Base-by-base conservation (phyloP, 2,329 filamentous ascomycete species). In the Fusarium tjaetaba region DNA sequence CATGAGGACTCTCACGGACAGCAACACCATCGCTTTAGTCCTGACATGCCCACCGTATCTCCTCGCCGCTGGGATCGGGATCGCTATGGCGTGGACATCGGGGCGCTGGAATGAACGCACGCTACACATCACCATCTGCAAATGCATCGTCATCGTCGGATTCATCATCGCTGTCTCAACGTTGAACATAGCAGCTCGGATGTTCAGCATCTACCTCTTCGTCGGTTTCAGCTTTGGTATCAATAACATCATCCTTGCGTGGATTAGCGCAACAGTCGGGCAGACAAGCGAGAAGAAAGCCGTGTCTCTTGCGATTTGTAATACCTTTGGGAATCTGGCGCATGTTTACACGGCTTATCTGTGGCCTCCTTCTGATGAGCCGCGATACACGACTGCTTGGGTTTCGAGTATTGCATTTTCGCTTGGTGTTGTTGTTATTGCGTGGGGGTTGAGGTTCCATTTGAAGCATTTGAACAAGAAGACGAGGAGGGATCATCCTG, bases 1-100 rank as follows among this genome's bases (percentile, higher is more conserved):
- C 16, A 83, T 88, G 52, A 77, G 83, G 56, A 85, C 85, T 0
- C 81, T 88, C 4, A 83, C 84, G 0, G 87, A 86, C 71, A 81
- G 78, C 49, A 81, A 76, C 1, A 87, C 84, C 0, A 81, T 86
- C 34, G 87, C 86, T 1, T 79, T 88, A 1, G 80, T 86, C 5
- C 80, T 88, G 26, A 88, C 85, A 16, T 85, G 84, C 38, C 87
- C 87, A 0, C 86, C 86, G 1, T 88, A 86, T 72, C 77, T 86
- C 13, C 77, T 86, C 26, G 85, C 86, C 1, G 85, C 73, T 14
- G 49, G 48, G 0, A 64, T 76, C 0, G 66, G 71, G 4, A 76
- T 76, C 16, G 18, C 28, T 1, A 73, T 74, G 26, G 72, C 72
- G 2, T 74, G 72, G 72, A 71, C 81, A 7, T 86, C 85, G 0